Percentiles rank a stretch among this genome's conserved stretches.
These are phyloP conservation scores for Paragyromitra xinjiangensis DNA, from an alignment of 495 filamentous ascomycete species.

Conservation along the genomic window DNA sequence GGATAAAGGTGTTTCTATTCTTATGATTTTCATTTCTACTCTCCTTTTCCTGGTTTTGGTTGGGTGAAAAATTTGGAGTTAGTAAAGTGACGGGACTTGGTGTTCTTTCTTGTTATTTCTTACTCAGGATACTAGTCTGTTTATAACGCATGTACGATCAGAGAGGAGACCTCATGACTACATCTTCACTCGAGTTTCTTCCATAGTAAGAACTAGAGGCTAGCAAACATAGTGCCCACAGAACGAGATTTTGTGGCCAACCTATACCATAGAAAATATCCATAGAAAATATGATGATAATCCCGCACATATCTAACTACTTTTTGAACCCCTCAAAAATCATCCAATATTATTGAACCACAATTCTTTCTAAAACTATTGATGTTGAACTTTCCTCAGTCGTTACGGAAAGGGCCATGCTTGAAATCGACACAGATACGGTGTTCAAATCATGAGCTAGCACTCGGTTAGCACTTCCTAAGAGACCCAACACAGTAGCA, in stretches of 20 bases:
- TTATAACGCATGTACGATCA: constrained; percentile 12
- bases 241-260: background rate
- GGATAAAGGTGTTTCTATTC: constrained; percentile 20
- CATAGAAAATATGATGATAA: too few species aligned
- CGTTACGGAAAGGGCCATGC: background rate
- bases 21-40: constrained; percentile 8
- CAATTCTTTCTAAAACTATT: background rate
- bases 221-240: background rate
- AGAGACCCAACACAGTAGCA: background rate
- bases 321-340: too few species aligned
- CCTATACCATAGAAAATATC: too few species aligned
- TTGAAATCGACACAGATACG: background rate
- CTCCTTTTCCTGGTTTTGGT: constrained; percentile 26
- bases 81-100: constrained; percentile 12
- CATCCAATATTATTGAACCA: too few species aligned
- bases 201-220: background rate
- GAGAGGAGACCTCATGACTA: background rate
- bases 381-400: background rate
- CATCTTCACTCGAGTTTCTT: background rate
- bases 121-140: background rate
- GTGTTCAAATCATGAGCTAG: background rate
- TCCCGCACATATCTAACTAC: too few species aligned
- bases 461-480: background rate
- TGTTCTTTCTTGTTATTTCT: constrained; percentile 24
- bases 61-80: constrained; percentile 37